These are phyloP conservation scores for Acorus calamus DNA, from an alignment of 106 monocot species.

Conservation along the genomic window DNA sequence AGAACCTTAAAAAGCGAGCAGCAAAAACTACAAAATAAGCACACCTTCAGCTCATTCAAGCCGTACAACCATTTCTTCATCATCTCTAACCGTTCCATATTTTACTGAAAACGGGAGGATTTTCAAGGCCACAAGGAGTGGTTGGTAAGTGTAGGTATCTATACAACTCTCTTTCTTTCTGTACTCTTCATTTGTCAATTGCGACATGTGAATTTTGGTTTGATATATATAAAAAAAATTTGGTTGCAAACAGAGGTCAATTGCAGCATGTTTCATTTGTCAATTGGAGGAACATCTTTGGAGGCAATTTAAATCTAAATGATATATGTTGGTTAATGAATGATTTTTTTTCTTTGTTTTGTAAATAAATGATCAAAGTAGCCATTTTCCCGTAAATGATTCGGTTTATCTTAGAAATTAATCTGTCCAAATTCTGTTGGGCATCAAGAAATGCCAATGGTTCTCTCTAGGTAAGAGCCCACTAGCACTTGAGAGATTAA, in stretches of 20 bases:
- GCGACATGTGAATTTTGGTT: not conserved
- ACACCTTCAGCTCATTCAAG: slow-evolving; percentile 34
- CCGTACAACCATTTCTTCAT: slow-evolving; percentile 23
- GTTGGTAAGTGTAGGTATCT: slow-evolving; percentile 38
- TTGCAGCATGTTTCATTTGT: slow-evolving; percentile 11
- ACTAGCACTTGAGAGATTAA: no score
- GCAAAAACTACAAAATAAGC: slow-evolving; percentile 29
- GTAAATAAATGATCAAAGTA: no score
- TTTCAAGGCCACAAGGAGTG: slow-evolving; percentile 97
- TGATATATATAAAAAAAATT: not conserved
- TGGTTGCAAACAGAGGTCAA: slow-evolving; percentile 73
- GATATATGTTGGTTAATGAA: no score
- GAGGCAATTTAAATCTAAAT: no score
- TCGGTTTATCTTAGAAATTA: no score
- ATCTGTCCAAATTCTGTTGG: no score
- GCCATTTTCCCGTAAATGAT: no score
- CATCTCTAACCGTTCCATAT: slow-evolving; percentile 40
- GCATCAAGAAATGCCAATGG: no score
- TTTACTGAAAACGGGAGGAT: slow-evolving; percentile 54
- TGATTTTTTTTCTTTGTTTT: no score
- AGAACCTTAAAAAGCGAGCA: slow-evolving; percentile 30
- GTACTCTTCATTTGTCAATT: not conserved
- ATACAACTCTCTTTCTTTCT: not conserved
- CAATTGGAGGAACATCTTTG: no score
- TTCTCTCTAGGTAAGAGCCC: no score